Base-by-base conservation (phyloP, 257 asterid species). In the Scutellaria baicalensis region DNA sequence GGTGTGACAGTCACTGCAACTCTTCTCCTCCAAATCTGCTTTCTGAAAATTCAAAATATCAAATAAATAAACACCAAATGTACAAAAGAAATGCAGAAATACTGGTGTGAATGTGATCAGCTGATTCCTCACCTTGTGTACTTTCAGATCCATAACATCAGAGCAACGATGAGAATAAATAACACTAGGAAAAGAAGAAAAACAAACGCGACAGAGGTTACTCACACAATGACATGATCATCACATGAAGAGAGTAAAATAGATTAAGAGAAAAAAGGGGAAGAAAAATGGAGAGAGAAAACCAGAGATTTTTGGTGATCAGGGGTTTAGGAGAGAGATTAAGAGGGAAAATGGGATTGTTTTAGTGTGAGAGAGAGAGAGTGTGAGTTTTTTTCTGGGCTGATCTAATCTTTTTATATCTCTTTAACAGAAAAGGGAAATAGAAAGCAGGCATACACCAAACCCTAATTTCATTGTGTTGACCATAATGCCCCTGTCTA, bases 101-200 rank as follows among this genome's bases (percentile, higher is more conserved):
- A 14, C n/a, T 9, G 47, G 11, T 9, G 70, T 40, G 55, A 54
- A 8, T 9, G 70, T 40, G 55, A 54, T 51, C 48, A 43, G 59
- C 49, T 56, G 66, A 71, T 72, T 71, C 47, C 80, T 86, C 52
- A 85, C 93, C 90, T 66, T 86, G 63, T 80, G 86, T 12, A 69
- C 88, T 66, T 83, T 83, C 88, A 89, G 95, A 91, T 89, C 96
- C 96, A 89, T 89, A 33, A 49, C 82, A 79, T 78, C 87, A 14
- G 71, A 59, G 13, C 2, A 68, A 59, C 21, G 58, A 51, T 40
- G 66, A 12, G 14, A 23, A 6, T 38, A 6, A 17, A 55, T 20
- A 12, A 36, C 3, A 27, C 4, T 5, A 35, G 48, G 52, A 18
- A 7, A 43, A 36, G 20, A 5, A 38, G 10, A 13, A 45, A 16